Base-by-base conservation (phyloP, 1,284 basidiomycete genomes). In the Austroboletus novae-zelandiae region DNA sequence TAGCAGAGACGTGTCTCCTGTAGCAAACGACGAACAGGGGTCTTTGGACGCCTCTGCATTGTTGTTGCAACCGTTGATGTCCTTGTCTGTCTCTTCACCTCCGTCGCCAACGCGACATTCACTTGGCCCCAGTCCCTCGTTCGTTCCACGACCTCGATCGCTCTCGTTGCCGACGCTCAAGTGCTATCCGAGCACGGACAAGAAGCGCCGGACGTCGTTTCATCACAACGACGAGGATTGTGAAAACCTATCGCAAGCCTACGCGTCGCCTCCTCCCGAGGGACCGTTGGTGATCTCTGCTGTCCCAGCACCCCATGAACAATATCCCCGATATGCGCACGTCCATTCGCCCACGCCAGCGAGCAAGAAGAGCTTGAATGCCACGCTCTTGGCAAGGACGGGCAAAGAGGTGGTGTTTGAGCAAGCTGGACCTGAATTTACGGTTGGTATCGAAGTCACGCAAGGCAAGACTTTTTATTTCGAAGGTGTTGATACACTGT, bases 261-360 rank as follows among this genome's bases (percentile, higher is more conserved):
- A 66, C 37, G 65, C 65, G 35, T 56, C 53, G 14, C 64, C 68
- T 42, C 65, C 68, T 18, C 66, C 68, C 0, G 55, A 56, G 13
- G 65, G 63, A 8, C 65, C 65, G 1, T 20, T 67, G 5, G 45
- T 65, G n/a, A 15, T 68, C 35, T 48, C 54, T 9, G 48, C 54
- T 14, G 25, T 54, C 30, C 48, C 47, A 15, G 47, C 59, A 4
- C 52, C 66, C 36, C 51, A 55, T 11, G 59, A 69, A 36, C 50
- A 55, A 23, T 57, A 56, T 37, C 67, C 61, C 9, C 58, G 53
- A 47, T 66, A 66, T 41, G 67, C 67, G 1, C 64, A 66, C 41
- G 40, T 66, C 14, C 39, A 54, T 23, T 23, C 20, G 8, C 53
- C 60, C 18, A 30, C 48, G 17, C 48, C 49, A 14, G 11, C 53